These are phyloP conservation scores for Rhodomyrtus psidioides DNA, from an alignment of 441 rosid species.

Conservation along the genomic window DNA sequence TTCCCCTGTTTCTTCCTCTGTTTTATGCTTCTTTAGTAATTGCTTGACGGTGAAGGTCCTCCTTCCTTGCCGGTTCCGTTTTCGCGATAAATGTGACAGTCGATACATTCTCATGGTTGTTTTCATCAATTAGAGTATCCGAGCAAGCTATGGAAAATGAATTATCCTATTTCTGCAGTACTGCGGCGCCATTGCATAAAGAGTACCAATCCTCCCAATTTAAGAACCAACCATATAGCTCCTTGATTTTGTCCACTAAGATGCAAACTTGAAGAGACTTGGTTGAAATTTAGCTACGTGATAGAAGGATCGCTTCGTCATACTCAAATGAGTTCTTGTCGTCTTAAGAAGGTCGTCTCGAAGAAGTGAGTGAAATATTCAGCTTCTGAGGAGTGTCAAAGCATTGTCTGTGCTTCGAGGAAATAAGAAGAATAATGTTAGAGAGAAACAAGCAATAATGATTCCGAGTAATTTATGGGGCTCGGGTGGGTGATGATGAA, in stretches of 20 bases:
- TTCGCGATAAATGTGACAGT: neutral
- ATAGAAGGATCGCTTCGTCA: neutral
- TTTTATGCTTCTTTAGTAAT: neutral
- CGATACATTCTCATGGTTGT: neutral
- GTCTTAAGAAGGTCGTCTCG: neutral
- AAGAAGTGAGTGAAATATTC: too few relatives aligned
- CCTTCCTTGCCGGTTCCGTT: neutral
- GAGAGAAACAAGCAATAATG: neutral
- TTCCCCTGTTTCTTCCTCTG: conserved; percentile 2
- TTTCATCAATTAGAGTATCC: neutral
- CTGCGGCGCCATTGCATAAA: neutral
- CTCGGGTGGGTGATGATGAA: neutral
- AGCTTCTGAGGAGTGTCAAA: neutral
- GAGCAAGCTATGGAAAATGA: neutral
- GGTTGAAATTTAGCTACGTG: neutral
- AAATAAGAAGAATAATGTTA: neutral
- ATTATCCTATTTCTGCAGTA: neutral
- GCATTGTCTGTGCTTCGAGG: neutral
- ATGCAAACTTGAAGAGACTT: neutral
- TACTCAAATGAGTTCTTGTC: neutral
- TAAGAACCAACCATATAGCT: neutral
- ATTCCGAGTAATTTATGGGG: too few relatives aligned
- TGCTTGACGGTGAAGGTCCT: neutral
- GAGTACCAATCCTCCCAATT: neutral
- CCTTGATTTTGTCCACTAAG: neutral